Evolutionary conservation across 805 yeast species (phyloP).

Genomic region (Candida koratica): DNA sequence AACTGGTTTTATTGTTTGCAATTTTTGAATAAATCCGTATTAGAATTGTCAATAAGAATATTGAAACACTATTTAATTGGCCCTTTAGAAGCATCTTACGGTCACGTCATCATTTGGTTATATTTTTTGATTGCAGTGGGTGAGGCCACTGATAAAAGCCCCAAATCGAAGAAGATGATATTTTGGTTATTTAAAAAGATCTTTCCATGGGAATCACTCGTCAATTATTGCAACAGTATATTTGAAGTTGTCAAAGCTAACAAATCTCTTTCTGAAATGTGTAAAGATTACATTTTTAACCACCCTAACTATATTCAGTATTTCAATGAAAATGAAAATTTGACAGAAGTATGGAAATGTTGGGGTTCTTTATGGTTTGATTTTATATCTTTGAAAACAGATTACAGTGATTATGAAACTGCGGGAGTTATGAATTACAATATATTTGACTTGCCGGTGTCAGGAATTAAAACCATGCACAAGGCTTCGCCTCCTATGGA

Average conservation of each 20-base stretch:
- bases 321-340: conserved; percentile 55
- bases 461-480: conserved; percentile 41
- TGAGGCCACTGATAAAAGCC: conserved; percentile 45
- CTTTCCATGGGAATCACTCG: conserved; percentile 67
- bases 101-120: conserved; percentile 74
- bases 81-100: conserved; percentile 64
- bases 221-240: conserved; percentile 59
- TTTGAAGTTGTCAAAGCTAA: conserved; percentile 32
- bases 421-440: conserved; percentile 55
- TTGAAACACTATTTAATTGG: conserved; percentile 63
- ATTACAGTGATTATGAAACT: conserved; percentile 43
- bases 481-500: conserved; percentile 11
- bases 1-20: conserved; percentile 60
- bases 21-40: conserved; percentile 56
- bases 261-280: conserved; percentile 21
- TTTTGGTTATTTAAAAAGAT: conserved; percentile 49
- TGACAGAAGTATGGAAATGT: conserved; percentile 78
- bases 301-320: conserved; percentile 42
- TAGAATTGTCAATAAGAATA: conserved; percentile 67
- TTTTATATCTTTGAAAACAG: conserved; percentile 49
- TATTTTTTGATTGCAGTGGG: conserved; percentile 67
- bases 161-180: conserved; percentile 46
- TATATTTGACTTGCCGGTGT: conserved; percentile 61
- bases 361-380: conserved; percentile 87
- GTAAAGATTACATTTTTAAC: conserved; percentile 18